phyloP scores from a whole-genome alignment of 2,329 filamentous ascomycete genomes.

The Alternaria rosae region DNA sequence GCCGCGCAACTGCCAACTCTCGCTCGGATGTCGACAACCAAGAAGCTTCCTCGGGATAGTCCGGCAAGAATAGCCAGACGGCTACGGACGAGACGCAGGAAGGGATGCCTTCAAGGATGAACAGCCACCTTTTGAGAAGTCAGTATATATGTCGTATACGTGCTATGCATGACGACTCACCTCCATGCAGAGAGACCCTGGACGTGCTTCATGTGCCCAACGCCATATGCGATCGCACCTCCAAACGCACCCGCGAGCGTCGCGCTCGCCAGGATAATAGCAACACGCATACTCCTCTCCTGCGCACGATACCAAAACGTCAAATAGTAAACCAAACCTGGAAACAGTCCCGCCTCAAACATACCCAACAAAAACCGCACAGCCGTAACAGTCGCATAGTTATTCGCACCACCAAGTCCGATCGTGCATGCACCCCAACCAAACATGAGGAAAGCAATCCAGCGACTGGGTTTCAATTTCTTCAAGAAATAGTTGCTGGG shows the following conservation, averaged over 20 bases:
- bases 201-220: slow-evolving; percentile 52
- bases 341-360: slow-evolving; percentile 40
- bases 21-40: slow-evolving; percentile 57
- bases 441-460: slow-evolving; percentile 55
- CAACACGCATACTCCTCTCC: slow-evolving; percentile 66
- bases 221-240: slow-evolving; percentile 63
- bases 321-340: slow-evolving; percentile 59
- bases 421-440: slow-evolving; percentile 55
- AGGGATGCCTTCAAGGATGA: slow-evolving; percentile 37
- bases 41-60: slow-evolving; percentile 58
- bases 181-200: slow-evolving; percentile 45
- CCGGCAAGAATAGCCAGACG: slow-evolving; percentile 58
- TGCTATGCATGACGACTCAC: background rate
- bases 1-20: slow-evolving; percentile 44
- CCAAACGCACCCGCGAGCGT: slow-evolving; percentile 65
- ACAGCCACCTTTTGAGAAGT: slow-evolving; percentile 7
- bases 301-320: slow-evolving; percentile 64
- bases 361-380: slow-evolving; percentile 52
- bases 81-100: slow-evolving; percentile 26
- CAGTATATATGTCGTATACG: background rate
- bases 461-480: slow-evolving; percentile 57
- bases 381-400: slow-evolving; percentile 52
- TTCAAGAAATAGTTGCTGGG: slow-evolving; percentile 70
- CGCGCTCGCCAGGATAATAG: slow-evolving; percentile 63
- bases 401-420: slow-evolving; percentile 54